Conservation (phyloP, 2,329 filamentous ascomycete genomes). For the Colletotrichum chlorophyti region DNA sequence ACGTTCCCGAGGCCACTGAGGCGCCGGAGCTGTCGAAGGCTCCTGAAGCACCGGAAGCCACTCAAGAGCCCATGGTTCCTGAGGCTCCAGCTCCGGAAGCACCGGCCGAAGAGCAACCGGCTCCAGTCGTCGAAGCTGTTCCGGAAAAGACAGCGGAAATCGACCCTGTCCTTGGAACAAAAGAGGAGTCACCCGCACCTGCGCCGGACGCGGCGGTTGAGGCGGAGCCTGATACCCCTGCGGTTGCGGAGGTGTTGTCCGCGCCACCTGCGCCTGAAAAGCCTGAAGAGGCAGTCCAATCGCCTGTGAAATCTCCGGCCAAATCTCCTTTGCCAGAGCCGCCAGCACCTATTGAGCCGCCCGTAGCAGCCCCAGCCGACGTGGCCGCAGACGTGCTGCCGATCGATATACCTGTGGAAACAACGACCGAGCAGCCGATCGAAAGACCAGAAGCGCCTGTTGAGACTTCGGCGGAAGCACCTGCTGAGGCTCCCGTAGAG, state of each 20-base stretch:
- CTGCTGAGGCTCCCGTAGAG: background rate
- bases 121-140: constrained; percentile 1
- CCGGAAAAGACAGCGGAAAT: constrained; percentile 6
- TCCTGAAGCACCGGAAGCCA: background rate
- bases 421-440: background rate
- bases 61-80: background rate
- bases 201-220: constrained; percentile 2
- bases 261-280: background rate
- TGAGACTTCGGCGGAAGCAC: background rate
- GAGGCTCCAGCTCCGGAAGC: background rate
- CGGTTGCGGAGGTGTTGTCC: background rate
- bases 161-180: background rate
- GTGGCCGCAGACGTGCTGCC: background rate
- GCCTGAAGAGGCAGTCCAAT: background rate
- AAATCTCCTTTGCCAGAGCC: constrained; percentile 7
- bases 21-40: background rate
- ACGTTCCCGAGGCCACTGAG: background rate
- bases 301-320: constrained; percentile 4
- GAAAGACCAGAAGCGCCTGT: background rate
- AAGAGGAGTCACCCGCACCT: background rate
- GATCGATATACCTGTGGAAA: background rate
- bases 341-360: background rate
- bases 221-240: background rate
- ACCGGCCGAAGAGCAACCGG: background rate
- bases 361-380: constrained; percentile 3